These are phyloP conservation scores for Modicella reniformis DNA, from an alignment of 371 early-diverging fungal species.

Conservation along the genomic window DNA sequence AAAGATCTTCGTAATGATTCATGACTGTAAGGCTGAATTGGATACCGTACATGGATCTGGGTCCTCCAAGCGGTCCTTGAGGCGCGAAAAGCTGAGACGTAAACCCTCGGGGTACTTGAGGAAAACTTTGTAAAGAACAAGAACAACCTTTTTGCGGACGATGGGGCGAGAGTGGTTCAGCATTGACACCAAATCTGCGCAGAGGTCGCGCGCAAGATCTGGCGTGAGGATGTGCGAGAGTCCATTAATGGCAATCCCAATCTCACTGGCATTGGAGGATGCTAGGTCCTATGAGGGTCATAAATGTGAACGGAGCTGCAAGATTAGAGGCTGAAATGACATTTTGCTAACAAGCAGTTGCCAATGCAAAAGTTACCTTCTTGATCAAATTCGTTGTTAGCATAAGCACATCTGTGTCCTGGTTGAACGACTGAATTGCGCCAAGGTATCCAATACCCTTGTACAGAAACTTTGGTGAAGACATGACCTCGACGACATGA, in stretches of 20 bases:
- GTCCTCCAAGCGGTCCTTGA: conserved; percentile 92
- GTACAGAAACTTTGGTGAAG: conserved; percentile 82
- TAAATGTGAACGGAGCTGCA: not conserved
- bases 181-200: conserved; percentile 86
- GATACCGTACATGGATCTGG: conserved; percentile 83
- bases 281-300: conserved; percentile 81
- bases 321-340: not conserved
- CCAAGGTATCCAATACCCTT: conserved; percentile 94
- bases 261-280: conserved; percentile 80
- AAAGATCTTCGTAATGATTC: not conserved
- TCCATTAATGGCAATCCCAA: conserved; percentile 90
- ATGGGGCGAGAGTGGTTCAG: conserved; percentile 91
- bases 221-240: conserved; percentile 91
- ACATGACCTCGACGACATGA: conserved; percentile 97
- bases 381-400: conserved; percentile 93
- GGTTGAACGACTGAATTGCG: conserved; percentile 87
- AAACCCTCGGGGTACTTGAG: conserved; percentile 90
- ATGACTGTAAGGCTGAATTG: not conserved
- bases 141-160: conserved; percentile 90
- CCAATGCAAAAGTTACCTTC: conserved; percentile 70
- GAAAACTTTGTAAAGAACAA: conserved; percentile 89
- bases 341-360: not conserved
- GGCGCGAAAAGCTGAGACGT: conserved; percentile 82
- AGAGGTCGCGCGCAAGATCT: conserved; percentile 90
- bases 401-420: conserved; percentile 96